A percentile compares a stretch with the other conserved stretches of the same genome.
Conservation (phyloP, 2,329 filamentous ascomycete species). For the Aspergillus pseudoviridinutans region DNA sequence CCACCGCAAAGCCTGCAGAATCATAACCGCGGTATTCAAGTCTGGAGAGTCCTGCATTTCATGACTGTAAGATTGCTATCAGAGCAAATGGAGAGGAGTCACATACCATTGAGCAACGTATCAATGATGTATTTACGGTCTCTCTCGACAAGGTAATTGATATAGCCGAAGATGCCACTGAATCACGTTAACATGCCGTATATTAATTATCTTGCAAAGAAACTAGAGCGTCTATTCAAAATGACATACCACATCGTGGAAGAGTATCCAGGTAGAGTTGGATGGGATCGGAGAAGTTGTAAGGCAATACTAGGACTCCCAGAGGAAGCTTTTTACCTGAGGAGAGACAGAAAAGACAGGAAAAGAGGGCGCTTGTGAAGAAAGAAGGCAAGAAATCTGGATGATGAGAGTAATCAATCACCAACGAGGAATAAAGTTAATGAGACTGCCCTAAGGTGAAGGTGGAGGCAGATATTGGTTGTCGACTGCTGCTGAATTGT, state of each 20-base stretch:
- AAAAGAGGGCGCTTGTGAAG: conserved; percentile 13
- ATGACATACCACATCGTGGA: conserved; percentile 35
- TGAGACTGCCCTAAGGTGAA: conserved; percentile 14
- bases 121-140: conserved; percentile 94
- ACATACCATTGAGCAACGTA: conserved; percentile 89
- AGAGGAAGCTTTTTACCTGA: neutral
- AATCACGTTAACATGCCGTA: conserved; percentile 11
- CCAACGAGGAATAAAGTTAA: neutral
- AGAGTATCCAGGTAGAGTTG: neutral
- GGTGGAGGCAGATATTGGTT: conserved; percentile 1
- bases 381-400: neutral
- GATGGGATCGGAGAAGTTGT: neutral
- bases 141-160: conserved; percentile 99
- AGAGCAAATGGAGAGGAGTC: conserved; percentile 3
- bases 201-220: neutral
- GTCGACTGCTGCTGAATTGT: conserved; percentile 7
- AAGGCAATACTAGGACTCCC: neutral
- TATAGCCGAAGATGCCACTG: conserved; percentile 70
- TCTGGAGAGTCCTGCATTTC: conserved; percentile 71
- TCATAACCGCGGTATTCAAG: conserved; percentile 99
- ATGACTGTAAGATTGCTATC: conserved; percentile 1
- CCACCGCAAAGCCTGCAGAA: conserved; percentile 90
- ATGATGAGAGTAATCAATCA: neutral
- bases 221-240: neutral
- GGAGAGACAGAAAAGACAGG: neutral